These are phyloP conservation scores for Ganoderma lingzhi DNA, from an alignment of 1,284 basidiomycete species.

Conservation along the genomic window DNA sequence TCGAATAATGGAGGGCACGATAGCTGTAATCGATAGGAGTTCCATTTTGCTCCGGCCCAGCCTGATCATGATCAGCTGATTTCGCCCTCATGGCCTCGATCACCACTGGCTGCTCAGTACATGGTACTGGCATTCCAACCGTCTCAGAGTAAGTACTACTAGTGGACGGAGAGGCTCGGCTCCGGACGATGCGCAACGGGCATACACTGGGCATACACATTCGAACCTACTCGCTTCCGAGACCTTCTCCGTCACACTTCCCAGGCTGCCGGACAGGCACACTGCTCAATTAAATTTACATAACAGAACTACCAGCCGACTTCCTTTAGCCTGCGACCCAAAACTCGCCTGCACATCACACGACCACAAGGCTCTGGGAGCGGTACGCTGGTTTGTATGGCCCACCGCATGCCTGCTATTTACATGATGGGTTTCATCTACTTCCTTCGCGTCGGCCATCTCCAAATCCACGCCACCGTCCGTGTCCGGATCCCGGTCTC, in stretches of 20 bases:
- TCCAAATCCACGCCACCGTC: not conserved
- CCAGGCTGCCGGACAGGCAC: not conserved
- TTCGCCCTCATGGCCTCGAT: not conserved
- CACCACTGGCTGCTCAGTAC: not conserved
- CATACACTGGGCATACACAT: not conserved
- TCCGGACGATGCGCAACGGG: not conserved
- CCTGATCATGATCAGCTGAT: constrained; percentile 10
- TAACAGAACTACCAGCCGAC: not conserved
- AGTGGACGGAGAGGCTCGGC: not conserved
- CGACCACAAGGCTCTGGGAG: not conserved
- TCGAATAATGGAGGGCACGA: constrained; percentile 8
- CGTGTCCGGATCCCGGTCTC: not conserved
- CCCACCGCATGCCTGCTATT: not conserved
- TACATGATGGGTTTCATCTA: not conserved
- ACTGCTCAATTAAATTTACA: not conserved
- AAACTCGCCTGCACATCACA: not conserved
- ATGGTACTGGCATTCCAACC: not conserved
- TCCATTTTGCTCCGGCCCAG: not conserved
- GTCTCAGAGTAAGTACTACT: not conserved
- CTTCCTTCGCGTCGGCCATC: not conserved
- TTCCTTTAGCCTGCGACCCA: not conserved
- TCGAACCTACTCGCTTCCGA: not conserved
- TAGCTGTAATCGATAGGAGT: constrained; percentile 14
- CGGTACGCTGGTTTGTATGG: not conserved
- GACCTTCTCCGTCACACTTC: not conserved